Evolutionary conservation across 2,329 filamentous ascomycete genomes (phyloP).

Genomic region (Colletotrichum cereale): DNA sequence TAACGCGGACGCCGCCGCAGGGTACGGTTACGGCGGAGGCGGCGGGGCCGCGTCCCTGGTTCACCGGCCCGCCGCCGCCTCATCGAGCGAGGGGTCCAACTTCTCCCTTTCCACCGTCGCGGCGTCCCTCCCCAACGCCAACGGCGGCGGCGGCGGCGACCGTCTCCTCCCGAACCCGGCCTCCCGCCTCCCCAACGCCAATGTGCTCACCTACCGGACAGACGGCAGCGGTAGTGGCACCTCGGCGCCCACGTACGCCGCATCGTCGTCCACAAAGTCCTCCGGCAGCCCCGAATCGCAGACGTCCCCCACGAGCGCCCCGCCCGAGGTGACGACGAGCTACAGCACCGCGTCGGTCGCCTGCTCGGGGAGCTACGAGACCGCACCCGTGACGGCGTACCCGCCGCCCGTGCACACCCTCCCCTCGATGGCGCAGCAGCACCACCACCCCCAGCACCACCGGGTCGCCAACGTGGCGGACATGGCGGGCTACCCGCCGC

Average conservation of each 20-base stretch:
- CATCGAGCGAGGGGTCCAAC: constrained; percentile 49
- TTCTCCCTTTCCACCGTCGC: constrained; percentile 58
- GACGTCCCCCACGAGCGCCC: constrained; percentile 30
- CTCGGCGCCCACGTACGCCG: constrained; percentile 6
- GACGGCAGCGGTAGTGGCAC: constrained; percentile 2
- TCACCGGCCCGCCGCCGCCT: constrained; percentile 49
- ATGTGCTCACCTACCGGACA: constrained; percentile 42
- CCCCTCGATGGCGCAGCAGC: constrained; percentile 30
- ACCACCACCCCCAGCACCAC: constrained; percentile 1
- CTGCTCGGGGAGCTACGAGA: constrained; percentile 14
- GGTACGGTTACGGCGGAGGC: constrained; percentile 51
- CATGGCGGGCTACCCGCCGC: constrained; percentile 31
- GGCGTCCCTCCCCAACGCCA: constrained; percentile 53
- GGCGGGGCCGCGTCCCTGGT: constrained; percentile 46
- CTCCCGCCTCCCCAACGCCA: constrained; percentile 49
- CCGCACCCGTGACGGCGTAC: constrained; percentile 28
- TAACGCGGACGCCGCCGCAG: constrained; percentile 48
- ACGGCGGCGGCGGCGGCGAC: constrained; percentile 47
- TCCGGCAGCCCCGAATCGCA: constrained; percentile 16
- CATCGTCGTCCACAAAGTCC: constrained; percentile 26
- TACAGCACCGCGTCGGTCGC: constrained; percentile 17
- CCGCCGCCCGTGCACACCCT: constrained; percentile 27
- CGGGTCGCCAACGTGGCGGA: constrained; percentile 21
- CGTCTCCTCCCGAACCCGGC: constrained; percentile 52
- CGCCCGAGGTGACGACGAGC: constrained; percentile 17